Evolutionary conservation across 2,329 filamentous ascomycete species (phyloP), one percentile per base, ranked within the genome.

Genomic region (Mycogone perniciosa): DNA sequence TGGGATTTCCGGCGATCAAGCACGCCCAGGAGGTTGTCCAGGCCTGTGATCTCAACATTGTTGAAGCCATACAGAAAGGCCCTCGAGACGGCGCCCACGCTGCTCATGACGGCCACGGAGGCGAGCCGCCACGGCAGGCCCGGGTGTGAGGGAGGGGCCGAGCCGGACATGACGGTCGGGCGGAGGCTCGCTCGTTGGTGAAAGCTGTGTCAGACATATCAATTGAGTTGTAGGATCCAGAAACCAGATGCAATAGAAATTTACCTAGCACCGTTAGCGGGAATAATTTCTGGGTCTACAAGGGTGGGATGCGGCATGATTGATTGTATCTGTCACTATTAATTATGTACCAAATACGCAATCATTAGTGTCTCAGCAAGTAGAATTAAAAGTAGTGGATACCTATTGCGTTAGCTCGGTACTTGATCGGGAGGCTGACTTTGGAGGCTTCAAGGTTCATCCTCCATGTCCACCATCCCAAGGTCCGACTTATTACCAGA

Each of bases 21-120:
- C 4, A 92, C 71, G 45, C 82, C 74, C 34, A 93, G 71, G 57
- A 99, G 93, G 8, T 76, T 71, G 44, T 90, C 82, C 54, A 95
- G 72, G 1, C 92, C 92, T 60, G 83, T 77, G 5, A 88, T 81
- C 66, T 96, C 84, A 43, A 89, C 83, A 29, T 76, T 79, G 66
- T 87, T 95, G 55, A 92, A 68, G 0, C 80, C 81, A 57, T 83
- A 86, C 40, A 96, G 71, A 64, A 97, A 96, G 2, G 73, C 76
- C 54, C 88, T 81, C 51, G 82, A 89, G 6, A 95, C 58, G 30
- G 83, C 69, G 44, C 84, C 86, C 0, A 89, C 85, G 8, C 84
- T 68, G 60, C 86, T 85, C 78, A 96, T 89, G 35, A 87, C 79
- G 55, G 84, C 71, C 46, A 84, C 76, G n/a, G 90, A 95, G 34